These are phyloP conservation scores for Cercophora samala DNA, from an alignment of 495 filamentous ascomycete genomes.

Conservation along the genomic window DNA sequence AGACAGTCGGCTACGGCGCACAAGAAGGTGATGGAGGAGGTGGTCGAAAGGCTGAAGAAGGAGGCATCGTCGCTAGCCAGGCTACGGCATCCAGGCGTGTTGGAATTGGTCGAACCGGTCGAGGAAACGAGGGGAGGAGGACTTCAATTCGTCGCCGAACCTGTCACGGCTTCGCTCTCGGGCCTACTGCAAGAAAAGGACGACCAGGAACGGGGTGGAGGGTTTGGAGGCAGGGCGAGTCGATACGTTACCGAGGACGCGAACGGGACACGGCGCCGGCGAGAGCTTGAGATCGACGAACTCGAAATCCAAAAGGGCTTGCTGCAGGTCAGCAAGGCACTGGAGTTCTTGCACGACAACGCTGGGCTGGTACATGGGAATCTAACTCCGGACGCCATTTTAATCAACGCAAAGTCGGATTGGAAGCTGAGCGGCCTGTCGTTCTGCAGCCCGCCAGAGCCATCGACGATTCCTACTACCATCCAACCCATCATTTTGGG, in stretches of 20 bases:
- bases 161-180: slow-evolving; percentile 81
- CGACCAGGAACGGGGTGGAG: slow-evolving; percentile 69
- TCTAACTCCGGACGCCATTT: slow-evolving; percentile 90
- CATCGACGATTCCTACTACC: slow-evolving; percentile 63
- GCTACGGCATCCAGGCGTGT: slow-evolving; percentile 82
- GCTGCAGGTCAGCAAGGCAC: slow-evolving; percentile 85
- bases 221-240: slow-evolving; percentile 64
- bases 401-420: slow-evolving; percentile 93
- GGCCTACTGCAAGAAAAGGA: slow-evolving; percentile 84
- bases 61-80: slow-evolving; percentile 84
- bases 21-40: slow-evolving; percentile 80
- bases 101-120: slow-evolving; percentile 91
- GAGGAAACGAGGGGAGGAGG: slow-evolving; percentile 90
- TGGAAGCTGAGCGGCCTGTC: slow-evolving; percentile 95
- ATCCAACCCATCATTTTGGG: slow-evolving; percentile 73
- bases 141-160: slow-evolving; percentile 92
- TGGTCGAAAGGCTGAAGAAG: slow-evolving; percentile 83
- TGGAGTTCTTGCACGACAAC: slow-evolving; percentile 96
- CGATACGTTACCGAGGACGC: slow-evolving; percentile 80
- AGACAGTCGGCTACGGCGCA: slow-evolving; percentile 42
- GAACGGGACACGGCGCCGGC: slow-evolving; percentile 66
- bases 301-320: slow-evolving; percentile 96
- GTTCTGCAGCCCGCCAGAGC: slow-evolving; percentile 77
- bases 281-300: slow-evolving; percentile 94
- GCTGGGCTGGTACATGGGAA: slow-evolving; percentile 92